phyloP scores from a whole-genome alignment of 176 grass and related monocot genomes.

The Canna indica region DNA sequence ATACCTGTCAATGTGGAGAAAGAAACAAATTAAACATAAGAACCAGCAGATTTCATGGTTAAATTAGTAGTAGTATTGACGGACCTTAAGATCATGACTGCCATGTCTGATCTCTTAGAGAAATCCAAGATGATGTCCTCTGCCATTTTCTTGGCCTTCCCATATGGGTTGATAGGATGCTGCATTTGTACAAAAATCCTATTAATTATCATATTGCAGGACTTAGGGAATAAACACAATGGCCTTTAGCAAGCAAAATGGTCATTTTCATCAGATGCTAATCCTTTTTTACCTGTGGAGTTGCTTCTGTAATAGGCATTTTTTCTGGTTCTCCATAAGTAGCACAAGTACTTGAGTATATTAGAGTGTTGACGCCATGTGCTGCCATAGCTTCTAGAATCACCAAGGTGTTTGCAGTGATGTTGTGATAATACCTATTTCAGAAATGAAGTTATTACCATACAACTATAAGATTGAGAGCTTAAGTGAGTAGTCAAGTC shows the following conservation, averaged over 20 bases:
- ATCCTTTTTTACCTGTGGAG: neutral
- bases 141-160: slow-evolving; percentile 20
- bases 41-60: neutral
- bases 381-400: slow-evolving; percentile 14
- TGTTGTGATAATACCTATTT: slow-evolving; percentile 16
- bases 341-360: slow-evolving; percentile 16
- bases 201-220: neutral
- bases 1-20: slow-evolving; percentile 2
- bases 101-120: slow-evolving; percentile 10
- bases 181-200: neutral
- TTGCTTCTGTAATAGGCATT: slow-evolving; percentile 14
- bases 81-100: slow-evolving; percentile 14
- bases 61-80: neutral
- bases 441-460: neutral
- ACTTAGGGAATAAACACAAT: neutral
- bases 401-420: slow-evolving; percentile 13
- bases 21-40: neutral
- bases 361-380: slow-evolving; percentile 9
- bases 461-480: neutral
- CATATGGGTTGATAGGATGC: slow-evolving; percentile 16
- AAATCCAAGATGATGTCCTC: slow-evolving; percentile 21
- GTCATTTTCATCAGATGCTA: neutral
- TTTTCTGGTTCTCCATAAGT: slow-evolving; percentile 19
- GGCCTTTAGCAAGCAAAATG: neutral
- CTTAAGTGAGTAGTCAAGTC: no score